Evolutionary conservation across 1,284 basidiomycete genomes (phyloP).

Genomic region (Leccinum laetum): DNA sequence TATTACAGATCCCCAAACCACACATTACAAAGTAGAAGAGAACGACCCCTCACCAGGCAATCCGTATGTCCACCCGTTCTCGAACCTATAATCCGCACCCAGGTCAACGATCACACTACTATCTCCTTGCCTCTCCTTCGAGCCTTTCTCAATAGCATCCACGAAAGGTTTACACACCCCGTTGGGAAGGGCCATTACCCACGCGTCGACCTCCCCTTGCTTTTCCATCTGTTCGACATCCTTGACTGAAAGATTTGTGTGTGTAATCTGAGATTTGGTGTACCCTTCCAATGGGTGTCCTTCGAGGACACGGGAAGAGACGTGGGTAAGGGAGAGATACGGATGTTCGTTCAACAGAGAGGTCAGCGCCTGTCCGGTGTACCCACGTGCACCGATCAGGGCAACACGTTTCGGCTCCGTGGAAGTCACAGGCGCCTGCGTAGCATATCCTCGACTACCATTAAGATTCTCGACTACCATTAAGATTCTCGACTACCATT

Average conservation of each 20-base stretch:
- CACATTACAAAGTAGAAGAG: constrained; percentile 22
- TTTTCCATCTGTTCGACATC: constrained; percentile 90
- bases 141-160: constrained; percentile 85
- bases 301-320: constrained; percentile 94
- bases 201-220: constrained; percentile 88
- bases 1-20: constrained; percentile 19
- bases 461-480: constrained; percentile 29
- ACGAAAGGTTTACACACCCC: constrained; percentile 98
- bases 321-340: constrained; percentile 86
- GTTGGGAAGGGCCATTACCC: constrained; percentile 98
- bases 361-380: constrained; percentile 92
- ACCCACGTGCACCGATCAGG: constrained; percentile 95
- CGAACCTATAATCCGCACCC: constrained; percentile 95
- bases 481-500: constrained; percentile 31
- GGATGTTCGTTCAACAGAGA: constrained; percentile 86
- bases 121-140: constrained; percentile 57
- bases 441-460: constrained; percentile 63
- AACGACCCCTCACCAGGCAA: constrained; percentile 86
- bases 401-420: constrained; percentile 86
- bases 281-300: constrained; percentile 84
- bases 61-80: constrained; percentile 95
- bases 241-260: constrained; percentile 75
- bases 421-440: constrained; percentile 44
- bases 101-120: constrained; percentile 87
- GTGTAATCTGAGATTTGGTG: constrained; percentile 74